Evolutionary conservation across 495 filamentous ascomycete genomes (phyloP).

Genomic region (Talaromyces liani): DNA sequence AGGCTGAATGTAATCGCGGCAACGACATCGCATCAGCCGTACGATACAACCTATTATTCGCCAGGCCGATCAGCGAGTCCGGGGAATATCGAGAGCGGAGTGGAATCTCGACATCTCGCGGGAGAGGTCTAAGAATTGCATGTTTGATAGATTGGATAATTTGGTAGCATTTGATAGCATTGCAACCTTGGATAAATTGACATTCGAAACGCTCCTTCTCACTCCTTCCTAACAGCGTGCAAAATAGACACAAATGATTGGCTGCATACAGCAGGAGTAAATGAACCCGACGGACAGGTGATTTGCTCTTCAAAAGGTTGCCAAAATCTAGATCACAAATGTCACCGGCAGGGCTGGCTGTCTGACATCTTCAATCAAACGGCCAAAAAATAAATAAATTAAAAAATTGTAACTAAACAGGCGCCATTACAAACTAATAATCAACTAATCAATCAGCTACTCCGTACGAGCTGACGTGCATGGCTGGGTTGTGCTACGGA

Average conservation of each 20-base stretch:
- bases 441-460: not conserved
- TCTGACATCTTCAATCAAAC: no score
- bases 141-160: not conserved
- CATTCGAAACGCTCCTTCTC: no score
- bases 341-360: no score
- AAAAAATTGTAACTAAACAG: not conserved
- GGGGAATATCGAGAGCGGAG: slow-evolving; percentile 2
- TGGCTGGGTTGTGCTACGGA: not conserved
- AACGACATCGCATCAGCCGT: slow-evolving; percentile 12
- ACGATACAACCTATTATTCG: slow-evolving; percentile 29
- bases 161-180: not conserved
- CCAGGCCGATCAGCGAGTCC: slow-evolving; percentile 15
- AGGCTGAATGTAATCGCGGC: slow-evolving; percentile 11
- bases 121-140: not conserved
- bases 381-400: not conserved
- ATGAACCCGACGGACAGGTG: no score
- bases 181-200: not conserved
- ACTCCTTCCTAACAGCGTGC: no score
- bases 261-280: no score
- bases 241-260: no score
- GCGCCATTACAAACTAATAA: not conserved
- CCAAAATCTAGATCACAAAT: no score
- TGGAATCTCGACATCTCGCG: not conserved
- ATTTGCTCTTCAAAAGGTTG: no score
- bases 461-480: slow-evolving; percentile 8